A percentile compares a stretch with the other conserved stretches of the same genome.
Conservation (phyloP, 345 rosid genomes). For the Eucalyptus cloeziana region DNA sequence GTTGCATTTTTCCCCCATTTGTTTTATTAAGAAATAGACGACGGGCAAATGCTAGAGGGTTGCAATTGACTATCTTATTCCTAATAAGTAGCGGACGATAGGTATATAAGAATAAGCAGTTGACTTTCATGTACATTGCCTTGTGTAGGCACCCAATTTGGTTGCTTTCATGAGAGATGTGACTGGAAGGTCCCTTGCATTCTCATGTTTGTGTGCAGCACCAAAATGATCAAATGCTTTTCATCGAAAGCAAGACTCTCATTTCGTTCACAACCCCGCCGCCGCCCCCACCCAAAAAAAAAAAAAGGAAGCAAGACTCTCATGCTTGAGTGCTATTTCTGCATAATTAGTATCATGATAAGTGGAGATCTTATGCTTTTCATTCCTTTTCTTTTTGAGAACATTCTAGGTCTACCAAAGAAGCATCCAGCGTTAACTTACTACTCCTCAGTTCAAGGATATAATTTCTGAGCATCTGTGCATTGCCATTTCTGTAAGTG, state of each 20-base stretch:
- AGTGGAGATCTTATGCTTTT: not conserved
- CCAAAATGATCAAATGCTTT: not conserved
- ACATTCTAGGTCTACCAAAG: not conserved
- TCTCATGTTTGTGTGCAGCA: not conserved
- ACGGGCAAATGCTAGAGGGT: not conserved
- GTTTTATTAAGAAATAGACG: not conserved
- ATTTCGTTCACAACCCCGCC: no score
- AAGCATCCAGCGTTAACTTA: not conserved
- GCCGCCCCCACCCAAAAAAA: no score
- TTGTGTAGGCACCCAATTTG: not conserved
- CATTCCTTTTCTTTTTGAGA: not conserved
- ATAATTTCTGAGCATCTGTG: not conserved
- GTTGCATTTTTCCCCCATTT: not conserved
- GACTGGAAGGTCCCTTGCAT: not conserved
- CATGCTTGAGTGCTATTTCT: not conserved
- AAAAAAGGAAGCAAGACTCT: not conserved
- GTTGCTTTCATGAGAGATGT: not conserved
- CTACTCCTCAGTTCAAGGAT: not conserved
- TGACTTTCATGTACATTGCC: not conserved
- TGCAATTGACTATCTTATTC: not conserved
- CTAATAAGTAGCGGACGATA: not conserved
- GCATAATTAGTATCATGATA: not conserved
- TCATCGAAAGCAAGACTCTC: not conserved
- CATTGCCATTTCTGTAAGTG: not conserved
- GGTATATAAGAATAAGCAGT: not conserved